Evolutionary conservation across 2,329 filamentous ascomycete genomes (phyloP).

Genomic region (Bimuria novae-zelandiae): DNA sequence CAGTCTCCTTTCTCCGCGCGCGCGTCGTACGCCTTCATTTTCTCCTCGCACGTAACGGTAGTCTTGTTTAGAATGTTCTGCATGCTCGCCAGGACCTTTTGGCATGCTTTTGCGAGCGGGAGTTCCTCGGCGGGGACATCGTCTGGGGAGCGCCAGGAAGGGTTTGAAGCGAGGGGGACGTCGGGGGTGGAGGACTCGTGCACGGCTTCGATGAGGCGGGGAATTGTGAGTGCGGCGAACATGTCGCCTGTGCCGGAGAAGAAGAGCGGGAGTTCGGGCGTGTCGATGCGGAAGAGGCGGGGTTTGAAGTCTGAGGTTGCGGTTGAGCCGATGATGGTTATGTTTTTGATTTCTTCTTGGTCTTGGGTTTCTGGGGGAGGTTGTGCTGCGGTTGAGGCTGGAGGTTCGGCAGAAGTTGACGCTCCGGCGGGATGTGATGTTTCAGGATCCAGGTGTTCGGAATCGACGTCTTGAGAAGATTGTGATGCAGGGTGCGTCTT

Average conservation of each 20-base stretch:
- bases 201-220: slow-evolving; percentile 84
- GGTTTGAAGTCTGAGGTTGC: slow-evolving; percentile 67
- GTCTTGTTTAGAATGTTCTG: slow-evolving; percentile 77
- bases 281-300: slow-evolving; percentile 85
- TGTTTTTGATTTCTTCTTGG: slow-evolving; percentile 45
- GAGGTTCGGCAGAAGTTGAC: slow-evolving; percentile 7
- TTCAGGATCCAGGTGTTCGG: slow-evolving; percentile 13
- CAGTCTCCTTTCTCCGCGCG: slow-evolving; percentile 54
- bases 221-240: slow-evolving; percentile 91
- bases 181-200: slow-evolving; percentile 46
- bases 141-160: slow-evolving; percentile 79
- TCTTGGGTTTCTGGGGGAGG: slow-evolving; percentile 12
- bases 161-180: slow-evolving; percentile 54
- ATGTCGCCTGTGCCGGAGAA: slow-evolving; percentile 98
- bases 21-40: slow-evolving; percentile 57
- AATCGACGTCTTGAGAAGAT: not conserved
- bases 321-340: slow-evolving; percentile 79
- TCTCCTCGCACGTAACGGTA: slow-evolving; percentile 66
- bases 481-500: slow-evolving; percentile 19
- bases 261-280: slow-evolving; percentile 87
- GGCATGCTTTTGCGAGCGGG: slow-evolving; percentile 79
- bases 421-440: slow-evolving; percentile 21
- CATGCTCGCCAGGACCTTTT: slow-evolving; percentile 92
- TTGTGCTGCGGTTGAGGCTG: not conserved
- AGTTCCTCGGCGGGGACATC: slow-evolving; percentile 69